Conservation (phyloP, 2,329 filamentous ascomycete species). For the Neurospora crassa region DNA sequence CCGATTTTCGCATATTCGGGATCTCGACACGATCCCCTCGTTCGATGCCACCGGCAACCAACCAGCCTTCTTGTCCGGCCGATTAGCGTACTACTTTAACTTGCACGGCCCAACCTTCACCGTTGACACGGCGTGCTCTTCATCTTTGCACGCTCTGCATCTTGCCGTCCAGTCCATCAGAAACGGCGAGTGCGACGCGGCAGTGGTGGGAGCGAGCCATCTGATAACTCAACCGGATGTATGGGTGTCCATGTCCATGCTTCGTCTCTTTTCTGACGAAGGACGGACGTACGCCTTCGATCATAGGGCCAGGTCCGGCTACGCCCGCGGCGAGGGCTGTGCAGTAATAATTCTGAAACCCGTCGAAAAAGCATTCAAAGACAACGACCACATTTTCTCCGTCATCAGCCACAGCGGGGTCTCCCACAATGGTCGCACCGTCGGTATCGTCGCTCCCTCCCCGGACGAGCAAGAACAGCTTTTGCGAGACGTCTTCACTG, state of each 20-base stretch:
- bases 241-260: slow-evolving; percentile 19
- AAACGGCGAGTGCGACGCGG: slow-evolving; percentile 16
- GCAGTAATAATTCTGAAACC: slow-evolving; percentile 16
- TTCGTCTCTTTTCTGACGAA: slow-evolving; percentile 17
- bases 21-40: slow-evolving; percentile 15
- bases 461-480: slow-evolving; percentile 15
- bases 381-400: slow-evolving; percentile 18
- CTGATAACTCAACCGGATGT: slow-evolving; percentile 17
- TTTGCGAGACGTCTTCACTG: slow-evolving; percentile 12
- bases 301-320: slow-evolving; percentile 18
- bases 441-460: slow-evolving; percentile 16
- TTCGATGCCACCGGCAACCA: slow-evolving; percentile 19
- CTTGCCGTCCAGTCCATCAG: slow-evolving; percentile 18
- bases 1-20: slow-evolving; percentile 13
- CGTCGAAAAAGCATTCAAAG: slow-evolving; percentile 10
- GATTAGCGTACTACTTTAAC: slow-evolving; percentile 18
- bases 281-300: slow-evolving; percentile 18
- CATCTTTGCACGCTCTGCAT: slow-evolving; percentile 17
- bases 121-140: slow-evolving; percentile 19
- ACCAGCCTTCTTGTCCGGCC: slow-evolving; percentile 15
- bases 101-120: slow-evolving; percentile 15
- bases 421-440: slow-evolving; percentile 18
- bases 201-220: slow-evolving; percentile 16
- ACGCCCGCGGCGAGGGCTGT: slow-evolving; percentile 17
- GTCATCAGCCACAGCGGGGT: slow-evolving; percentile 17